Percentiles rank a stretch among this genome's conserved stretches.
phyloP scores from a whole-genome alignment of 495 filamentous ascomycete species.

The Neurospora sp. region DNA sequence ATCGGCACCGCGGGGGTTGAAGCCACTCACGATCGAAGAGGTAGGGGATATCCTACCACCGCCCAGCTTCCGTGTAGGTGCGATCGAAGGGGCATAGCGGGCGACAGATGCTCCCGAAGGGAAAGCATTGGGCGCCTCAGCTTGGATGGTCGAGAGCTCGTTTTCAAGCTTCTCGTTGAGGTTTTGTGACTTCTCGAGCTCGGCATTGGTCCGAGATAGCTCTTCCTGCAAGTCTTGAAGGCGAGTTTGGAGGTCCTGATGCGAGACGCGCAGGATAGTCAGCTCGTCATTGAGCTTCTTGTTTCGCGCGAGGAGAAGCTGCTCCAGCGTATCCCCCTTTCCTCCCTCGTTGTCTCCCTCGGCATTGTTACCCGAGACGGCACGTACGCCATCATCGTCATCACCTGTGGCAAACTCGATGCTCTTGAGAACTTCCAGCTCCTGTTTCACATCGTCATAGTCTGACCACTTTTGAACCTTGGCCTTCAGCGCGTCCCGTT shows the following conservation, averaged over 20 bases:
- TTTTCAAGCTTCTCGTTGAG: constrained; percentile 86
- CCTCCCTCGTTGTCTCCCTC: constrained; percentile 38
- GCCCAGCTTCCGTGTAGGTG: constrained; percentile 43
- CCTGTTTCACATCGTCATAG: constrained; percentile 91
- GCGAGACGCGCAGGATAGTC: constrained; percentile 84
- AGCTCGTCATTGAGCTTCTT: constrained; percentile 93
- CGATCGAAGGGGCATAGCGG: constrained; percentile 68
- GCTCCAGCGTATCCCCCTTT: constrained; percentile 77
- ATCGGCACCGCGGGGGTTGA: constrained; percentile 48
- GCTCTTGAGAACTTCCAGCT: constrained; percentile 93
- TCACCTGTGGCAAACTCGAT: constrained; percentile 92
- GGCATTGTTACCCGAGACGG: constrained; percentile 30
- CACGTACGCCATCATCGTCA: constrained; percentile 52
- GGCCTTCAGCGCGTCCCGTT: constrained; percentile 59
- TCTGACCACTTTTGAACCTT: constrained; percentile 86
- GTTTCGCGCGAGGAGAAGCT: constrained; percentile 83
- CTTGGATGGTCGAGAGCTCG: constrained; percentile 78
- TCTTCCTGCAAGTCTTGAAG: constrained; percentile 75
- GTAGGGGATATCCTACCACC: constrained; percentile 77
- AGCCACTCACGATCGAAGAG: constrained; percentile 94
- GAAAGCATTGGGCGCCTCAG: constrained; percentile 72
- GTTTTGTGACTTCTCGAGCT: constrained; percentile 74
- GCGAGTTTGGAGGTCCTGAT: constrained; percentile 78
- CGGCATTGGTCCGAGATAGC: constrained; percentile 70
- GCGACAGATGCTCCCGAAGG: constrained; percentile 84